Evolutionary conservation across 768 basidiomycete genomes (phyloP).

Genomic region (Erythrobasidium yunnanense): DNA sequence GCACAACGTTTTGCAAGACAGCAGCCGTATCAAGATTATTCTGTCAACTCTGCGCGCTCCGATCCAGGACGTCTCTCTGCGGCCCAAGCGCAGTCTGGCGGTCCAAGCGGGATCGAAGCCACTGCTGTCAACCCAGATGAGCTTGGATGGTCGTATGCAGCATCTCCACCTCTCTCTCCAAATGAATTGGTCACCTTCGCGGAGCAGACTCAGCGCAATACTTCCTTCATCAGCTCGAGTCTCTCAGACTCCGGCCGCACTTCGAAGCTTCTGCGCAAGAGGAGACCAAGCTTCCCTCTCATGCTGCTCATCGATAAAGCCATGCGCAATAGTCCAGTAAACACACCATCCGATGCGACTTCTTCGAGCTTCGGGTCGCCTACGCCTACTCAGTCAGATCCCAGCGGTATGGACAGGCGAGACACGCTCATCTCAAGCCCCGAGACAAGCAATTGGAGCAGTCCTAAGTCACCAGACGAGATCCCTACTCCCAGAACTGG

Average conservation of each 20-base stretch:
- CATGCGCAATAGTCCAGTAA: not conserved
- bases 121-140: no score
- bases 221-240: not conserved
- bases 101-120: no score
- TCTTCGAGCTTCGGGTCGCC: conserved; percentile 1
- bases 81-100: no score
- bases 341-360: not conserved
- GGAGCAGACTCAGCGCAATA: not conserved
- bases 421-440: not conserved
- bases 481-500: conserved; percentile 10
- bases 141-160: conserved; percentile 22
- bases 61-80: no score
- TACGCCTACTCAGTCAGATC: conserved; percentile 5
- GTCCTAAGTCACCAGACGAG: conserved; percentile 2
- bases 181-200: conserved; percentile 19
- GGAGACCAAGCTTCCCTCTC: conserved; percentile 20
- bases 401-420: not conserved
- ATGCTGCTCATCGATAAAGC: conserved; percentile 11
- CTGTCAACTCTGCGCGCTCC: no score
- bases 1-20: not conserved
- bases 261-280: not conserved
- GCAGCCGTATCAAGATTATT: no score
- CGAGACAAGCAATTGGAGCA: not conserved
- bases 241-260: not conserved
- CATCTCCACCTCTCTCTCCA: conserved; percentile 18